A percentile compares a stretch with the other conserved stretches of the same genome.
Conservation (phyloP, 2,329 filamentous ascomycete species). For the Parastagonospora nodorum region DNA sequence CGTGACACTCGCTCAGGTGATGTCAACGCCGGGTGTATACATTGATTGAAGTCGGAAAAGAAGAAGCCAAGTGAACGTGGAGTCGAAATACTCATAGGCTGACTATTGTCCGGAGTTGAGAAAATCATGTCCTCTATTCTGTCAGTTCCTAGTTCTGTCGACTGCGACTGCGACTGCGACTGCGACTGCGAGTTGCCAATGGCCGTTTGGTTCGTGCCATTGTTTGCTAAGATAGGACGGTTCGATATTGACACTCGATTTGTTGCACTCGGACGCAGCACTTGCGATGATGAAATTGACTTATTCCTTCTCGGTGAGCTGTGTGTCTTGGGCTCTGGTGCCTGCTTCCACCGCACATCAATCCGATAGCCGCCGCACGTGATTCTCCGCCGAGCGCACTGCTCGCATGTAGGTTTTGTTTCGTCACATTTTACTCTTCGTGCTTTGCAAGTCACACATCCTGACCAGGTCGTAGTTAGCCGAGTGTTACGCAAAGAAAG, state of each 20-base stretch:
- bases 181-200: background rate
- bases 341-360: conserved; percentile 67
- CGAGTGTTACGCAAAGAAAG: background rate
- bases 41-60: conserved; percentile 5
- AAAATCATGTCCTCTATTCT: conserved; percentile 11
- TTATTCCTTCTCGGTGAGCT: conserved; percentile 35
- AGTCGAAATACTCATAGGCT: conserved; percentile 8
- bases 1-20: conserved; percentile 1
- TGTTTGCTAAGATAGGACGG: background rate
- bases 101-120: conserved; percentile 7
- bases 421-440: conserved; percentile 75
- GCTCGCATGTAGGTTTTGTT: conserved; percentile 68
- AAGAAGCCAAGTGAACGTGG: conserved; percentile 10
- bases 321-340: conserved; percentile 12
- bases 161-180: background rate
- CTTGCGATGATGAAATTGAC: conserved; percentile 3
- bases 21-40: background rate
- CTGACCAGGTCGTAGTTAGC: conserved; percentile 46
- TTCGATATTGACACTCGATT: background rate
- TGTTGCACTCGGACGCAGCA: conserved; percentile 2
- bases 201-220: background rate
- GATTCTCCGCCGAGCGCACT: conserved; percentile 68
- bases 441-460: conserved; percentile 73
- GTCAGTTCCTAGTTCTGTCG: background rate
- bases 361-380: conserved; percentile 72